Conservation (phyloP, 495 filamentous ascomycete species). For the Hypoxylon intermedium region DNA sequence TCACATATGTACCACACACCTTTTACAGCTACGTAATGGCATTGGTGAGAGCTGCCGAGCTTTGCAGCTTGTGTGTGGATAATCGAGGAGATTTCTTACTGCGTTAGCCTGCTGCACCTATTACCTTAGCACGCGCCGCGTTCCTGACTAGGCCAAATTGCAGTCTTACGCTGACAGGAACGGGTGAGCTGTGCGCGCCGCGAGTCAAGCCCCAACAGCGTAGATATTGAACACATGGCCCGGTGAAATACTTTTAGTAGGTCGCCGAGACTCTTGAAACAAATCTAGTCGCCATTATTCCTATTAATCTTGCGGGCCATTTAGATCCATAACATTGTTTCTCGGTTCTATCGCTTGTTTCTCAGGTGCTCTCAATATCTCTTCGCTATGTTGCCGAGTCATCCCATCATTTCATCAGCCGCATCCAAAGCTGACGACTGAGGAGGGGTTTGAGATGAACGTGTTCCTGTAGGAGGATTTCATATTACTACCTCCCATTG, state of each 20-base stretch:
- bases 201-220: slow-evolving; percentile 15
- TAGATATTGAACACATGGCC: slow-evolving; percentile 13
- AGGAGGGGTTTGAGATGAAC: background rate
- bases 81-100: slow-evolving; percentile 1
- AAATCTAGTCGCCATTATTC: background rate
- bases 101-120: slow-evolving; percentile 33
- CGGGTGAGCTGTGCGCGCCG: slow-evolving; percentile 21
- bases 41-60: slow-evolving; percentile 6
- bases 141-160: slow-evolving; percentile 37
- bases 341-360: no score
- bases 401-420: slow-evolving; percentile 6
- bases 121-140: slow-evolving; percentile 31
- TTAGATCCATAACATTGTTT: no score
- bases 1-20: background rate
- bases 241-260: background rate
- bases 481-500: background rate
- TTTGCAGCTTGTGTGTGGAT: slow-evolving; percentile 17
- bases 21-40: slow-evolving; percentile 1
- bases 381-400: background rate
- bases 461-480: slow-evolving; percentile 17
- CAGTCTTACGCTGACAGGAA: slow-evolving; percentile 34
- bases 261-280: background rate
- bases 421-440: slow-evolving; percentile 3
- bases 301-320: no score
- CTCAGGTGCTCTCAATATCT: background rate